Percentiles rank a stretch among this genome's conserved stretches.
Conservation (phyloP, 2,329 filamentous ascomycete species). For the Epichloe sibirici region DNA sequence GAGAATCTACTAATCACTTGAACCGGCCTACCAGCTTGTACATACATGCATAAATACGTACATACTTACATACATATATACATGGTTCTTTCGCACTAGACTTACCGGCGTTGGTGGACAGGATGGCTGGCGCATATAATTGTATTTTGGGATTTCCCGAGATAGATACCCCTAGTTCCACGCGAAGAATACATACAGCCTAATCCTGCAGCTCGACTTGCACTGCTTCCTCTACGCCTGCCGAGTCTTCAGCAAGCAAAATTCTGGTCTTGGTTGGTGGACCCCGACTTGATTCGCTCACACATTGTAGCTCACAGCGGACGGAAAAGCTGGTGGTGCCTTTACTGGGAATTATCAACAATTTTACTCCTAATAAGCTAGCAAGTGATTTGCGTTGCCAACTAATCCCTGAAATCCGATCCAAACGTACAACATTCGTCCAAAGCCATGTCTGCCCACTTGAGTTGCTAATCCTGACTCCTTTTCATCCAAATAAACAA, state of each 20-base stretch:
- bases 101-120: background rate
- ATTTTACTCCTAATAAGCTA: background rate
- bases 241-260: too few relatives aligned
- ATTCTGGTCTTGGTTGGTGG: too few relatives aligned
- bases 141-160: background rate
- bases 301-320: too few relatives aligned
- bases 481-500: slow-evolving; percentile 2
- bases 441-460: background rate
- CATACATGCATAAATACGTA: too few relatives aligned
- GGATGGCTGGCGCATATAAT: background rate
- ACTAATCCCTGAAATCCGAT: background rate
- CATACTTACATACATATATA: background rate
- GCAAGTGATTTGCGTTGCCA: background rate
- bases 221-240: background rate
- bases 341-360: background rate
- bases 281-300: too few relatives aligned
- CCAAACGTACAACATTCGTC: slow-evolving; percentile 4
- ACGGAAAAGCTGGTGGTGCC: too few relatives aligned
- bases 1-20: slow-evolving; percentile 48
- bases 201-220: background rate
- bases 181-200: background rate
- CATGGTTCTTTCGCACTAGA: background rate
- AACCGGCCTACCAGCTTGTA: too few relatives aligned
- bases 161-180: slow-evolving; percentile 4
- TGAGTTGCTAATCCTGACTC: slow-evolving; percentile 4